Base-by-base conservation (phyloP, 345 rosid species). In the Anastatica hierochuntica region DNA sequence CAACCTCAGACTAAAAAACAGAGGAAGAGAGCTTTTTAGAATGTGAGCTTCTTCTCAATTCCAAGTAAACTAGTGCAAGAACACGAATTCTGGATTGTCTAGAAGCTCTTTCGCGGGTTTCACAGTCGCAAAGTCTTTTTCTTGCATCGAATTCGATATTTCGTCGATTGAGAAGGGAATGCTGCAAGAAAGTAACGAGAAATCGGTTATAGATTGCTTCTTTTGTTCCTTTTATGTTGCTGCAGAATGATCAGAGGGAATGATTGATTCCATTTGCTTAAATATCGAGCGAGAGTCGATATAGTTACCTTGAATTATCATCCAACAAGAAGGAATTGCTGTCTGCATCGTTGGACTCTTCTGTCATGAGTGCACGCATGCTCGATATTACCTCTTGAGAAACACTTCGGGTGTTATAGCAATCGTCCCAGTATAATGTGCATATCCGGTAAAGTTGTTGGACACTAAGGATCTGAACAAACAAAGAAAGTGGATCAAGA, bases 401-500 rank as follows among this genome's bases (percentile, higher is more conserved):
- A 9, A 94, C 99, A 49, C 97, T 94, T 69, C 88, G 69, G 53
- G 99, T 94, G 59, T 88, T 94, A 60, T 94, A 88, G 74, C 89
- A 88, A 66, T 92, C 99, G 51, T 94, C 99, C 95, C 95, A 88
- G 62, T 94, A 88, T 19, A 94, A 70, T 31, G 99, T 83, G 53
- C 97, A 88, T 68, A 88, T 88, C 77, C 99, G 82, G 63, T 94
- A 94, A 39, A 94, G 79, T 59, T 85, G 99, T 67, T 94, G 99
- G 23, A 94, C 97, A 58, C 99, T 88, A 30, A 94, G 79, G 72
- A 88, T 79, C 99, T 85, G 63, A 76, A 58, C 37, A 14, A 49
- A 31, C 50, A 66, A 47, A 45, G 19, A 53, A 49, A 26, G 4
- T 43, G 33, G n/a, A 35, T 36, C 48, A 53, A 30, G 48, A 51